phyloP scores from a whole-genome alignment of 148 eudicot species.

The Rhododendron simsii region DNA sequence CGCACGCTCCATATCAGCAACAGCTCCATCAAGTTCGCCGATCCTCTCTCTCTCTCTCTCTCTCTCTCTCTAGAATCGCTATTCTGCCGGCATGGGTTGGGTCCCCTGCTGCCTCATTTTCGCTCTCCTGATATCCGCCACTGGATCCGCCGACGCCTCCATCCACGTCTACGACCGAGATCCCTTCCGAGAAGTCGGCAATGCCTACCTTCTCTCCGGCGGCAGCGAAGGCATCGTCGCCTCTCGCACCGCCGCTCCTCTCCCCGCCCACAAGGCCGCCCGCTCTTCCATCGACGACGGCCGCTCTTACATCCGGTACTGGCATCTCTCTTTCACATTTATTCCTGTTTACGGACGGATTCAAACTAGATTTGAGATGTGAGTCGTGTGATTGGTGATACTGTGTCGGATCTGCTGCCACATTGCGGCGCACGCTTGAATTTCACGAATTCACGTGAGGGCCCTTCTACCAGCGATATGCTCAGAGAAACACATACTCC shows the following conservation, averaged over 20 bases:
- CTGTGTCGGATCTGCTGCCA: constrained; percentile 17
- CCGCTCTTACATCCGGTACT: constrained; percentile 68
- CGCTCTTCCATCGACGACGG: constrained; percentile 42
- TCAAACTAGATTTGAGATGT: not conserved
- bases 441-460: not conserved
- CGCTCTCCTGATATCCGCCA: constrained; percentile 15
- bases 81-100: constrained; percentile 22
- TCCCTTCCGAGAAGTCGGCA: constrained; percentile 76
- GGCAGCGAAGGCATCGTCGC: constrained; percentile 85
- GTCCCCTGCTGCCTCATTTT: constrained; percentile 10
- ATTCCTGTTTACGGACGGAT: not conserved
- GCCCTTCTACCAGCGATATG: not conserved
- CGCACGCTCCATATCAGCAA: not conserved
- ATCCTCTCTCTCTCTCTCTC: constrained; percentile 4
- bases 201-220: constrained; percentile 74
- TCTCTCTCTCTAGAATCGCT: not conserved
- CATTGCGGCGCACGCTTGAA: not conserved
- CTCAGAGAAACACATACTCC: too few relatives aligned
- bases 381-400: not conserved
- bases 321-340: not conserved
- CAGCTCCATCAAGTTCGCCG: constrained; percentile 31
- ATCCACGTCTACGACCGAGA: constrained; percentile 67
- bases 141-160: constrained; percentile 47
- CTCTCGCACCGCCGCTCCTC: constrained; percentile 31
- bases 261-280: constrained; percentile 19